Evolutionary conservation across 768 basidiomycete genomes (phyloP).

Genomic region (Hericium coralloides): DNA sequence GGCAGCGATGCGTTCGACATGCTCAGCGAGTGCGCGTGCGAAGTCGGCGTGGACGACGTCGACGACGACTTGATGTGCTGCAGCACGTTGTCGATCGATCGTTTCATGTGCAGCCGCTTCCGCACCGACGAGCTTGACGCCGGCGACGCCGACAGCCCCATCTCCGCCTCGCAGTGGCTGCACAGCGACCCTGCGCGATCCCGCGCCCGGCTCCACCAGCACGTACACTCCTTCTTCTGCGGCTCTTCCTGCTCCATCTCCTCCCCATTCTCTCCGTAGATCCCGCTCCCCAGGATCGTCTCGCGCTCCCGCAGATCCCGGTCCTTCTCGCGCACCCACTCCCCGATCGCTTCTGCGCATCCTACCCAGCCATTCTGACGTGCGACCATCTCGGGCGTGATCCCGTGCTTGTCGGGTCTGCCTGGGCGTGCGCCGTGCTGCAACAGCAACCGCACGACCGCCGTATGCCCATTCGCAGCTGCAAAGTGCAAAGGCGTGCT

Average conservation of each 20-base stretch:
- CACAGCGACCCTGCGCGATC: constrained; percentile 8
- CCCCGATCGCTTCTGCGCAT: constrained; percentile 63
- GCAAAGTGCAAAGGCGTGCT: constrained; percentile 96
- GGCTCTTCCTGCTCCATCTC: constrained; percentile 15
- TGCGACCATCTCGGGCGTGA: constrained; percentile 81
- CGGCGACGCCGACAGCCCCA: background rate
- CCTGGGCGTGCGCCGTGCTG: constrained; percentile 77
- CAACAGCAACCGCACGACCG: constrained; percentile 71
- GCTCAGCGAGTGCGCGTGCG: constrained; percentile 32
- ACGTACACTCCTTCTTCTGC: background rate
- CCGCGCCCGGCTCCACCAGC: constrained; percentile 23
- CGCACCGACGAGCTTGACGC: background rate
- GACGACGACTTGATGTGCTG: constrained; percentile 2
- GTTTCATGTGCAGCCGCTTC: constrained; percentile 56
- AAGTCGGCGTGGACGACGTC: background rate
- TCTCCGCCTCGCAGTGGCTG: constrained; percentile 2
- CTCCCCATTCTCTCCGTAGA: constrained; percentile 19
- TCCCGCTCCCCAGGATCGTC: constrained; percentile 3
- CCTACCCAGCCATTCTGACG: constrained; percentile 72
- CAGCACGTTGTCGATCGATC: constrained; percentile 63
- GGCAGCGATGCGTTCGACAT: constrained; percentile 11
- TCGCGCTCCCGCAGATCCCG: constrained; percentile 48
- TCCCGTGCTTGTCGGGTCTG: constrained; percentile 83
- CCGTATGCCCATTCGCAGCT: constrained; percentile 85
- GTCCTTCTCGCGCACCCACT: constrained; percentile 58